phyloP scores from a whole-genome alignment of 768 basidiomycete genomes.

The Suillus discolor region DNA sequence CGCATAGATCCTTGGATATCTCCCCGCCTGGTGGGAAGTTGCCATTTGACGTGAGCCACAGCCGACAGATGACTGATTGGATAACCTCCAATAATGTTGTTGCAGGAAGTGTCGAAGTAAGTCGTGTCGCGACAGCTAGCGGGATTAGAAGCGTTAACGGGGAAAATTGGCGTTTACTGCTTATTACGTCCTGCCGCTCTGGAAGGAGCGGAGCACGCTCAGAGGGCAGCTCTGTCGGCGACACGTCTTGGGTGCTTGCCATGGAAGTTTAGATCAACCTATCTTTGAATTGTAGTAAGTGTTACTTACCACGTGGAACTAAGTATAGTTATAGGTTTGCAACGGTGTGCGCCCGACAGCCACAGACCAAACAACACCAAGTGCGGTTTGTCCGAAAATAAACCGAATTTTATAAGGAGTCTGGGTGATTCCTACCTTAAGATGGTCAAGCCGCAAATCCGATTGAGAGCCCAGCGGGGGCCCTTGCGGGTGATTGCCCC shows the following conservation, averaged over 20 bases:
- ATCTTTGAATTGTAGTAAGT: too few species aligned
- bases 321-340: too few species aligned
- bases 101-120: conserved; percentile 24
- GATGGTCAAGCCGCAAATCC: too few species aligned
- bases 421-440: too few species aligned
- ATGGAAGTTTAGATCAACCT: not conserved
- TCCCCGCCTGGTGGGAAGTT: conserved; percentile 15
- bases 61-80: conserved; percentile 28
- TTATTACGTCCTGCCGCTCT: not conserved
- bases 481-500: not conserved
- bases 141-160: conserved; percentile 29
- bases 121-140: conserved; percentile 23
- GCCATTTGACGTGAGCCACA: conserved; percentile 22
- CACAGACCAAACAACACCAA: too few species aligned
- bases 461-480: too few species aligned
- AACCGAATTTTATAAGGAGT: too few species aligned
- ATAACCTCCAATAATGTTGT: conserved; percentile 31
- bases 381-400: too few species aligned
- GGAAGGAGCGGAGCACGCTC: conserved; percentile 1
- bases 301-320: too few species aligned
- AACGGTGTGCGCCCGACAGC: too few species aligned
- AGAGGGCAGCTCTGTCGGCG: not conserved
- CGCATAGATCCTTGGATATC: conserved; percentile 20
- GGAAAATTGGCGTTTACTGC: conserved; percentile 5
- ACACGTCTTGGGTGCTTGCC: not conserved